phyloP scores from a whole-genome alignment of 257 asterid genomes.

The Petunia secreta region DNA sequence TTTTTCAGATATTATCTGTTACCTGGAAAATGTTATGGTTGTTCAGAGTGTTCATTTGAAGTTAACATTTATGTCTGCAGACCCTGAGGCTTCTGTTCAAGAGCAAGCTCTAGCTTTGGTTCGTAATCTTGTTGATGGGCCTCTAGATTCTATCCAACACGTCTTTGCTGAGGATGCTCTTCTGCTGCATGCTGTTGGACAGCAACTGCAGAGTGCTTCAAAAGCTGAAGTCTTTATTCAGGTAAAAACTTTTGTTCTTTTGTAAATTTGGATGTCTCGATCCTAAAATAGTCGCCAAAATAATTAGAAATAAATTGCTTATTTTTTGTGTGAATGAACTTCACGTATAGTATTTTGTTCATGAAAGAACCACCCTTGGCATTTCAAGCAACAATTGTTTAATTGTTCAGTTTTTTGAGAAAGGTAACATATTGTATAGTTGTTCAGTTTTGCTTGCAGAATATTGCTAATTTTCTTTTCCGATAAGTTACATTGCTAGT shows the following conservation, averaged over 20 bases:
- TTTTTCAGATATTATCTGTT: constrained; percentile 22
- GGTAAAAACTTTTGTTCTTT: constrained; percentile 43
- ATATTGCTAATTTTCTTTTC: not conserved
- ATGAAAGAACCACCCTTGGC: constrained; percentile 13
- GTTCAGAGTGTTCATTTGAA: constrained; percentile 21
- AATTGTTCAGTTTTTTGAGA: not conserved
- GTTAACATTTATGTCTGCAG: constrained; percentile 44
- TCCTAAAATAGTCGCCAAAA: not conserved
- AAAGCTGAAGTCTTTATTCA: constrained; percentile 76
- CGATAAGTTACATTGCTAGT: not conserved
- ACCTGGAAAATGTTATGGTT: constrained; percentile 15
- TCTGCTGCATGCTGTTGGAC: constrained; percentile 74
- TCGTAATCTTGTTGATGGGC: constrained; percentile 84
- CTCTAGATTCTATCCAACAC: constrained; percentile 56
- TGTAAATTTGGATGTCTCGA: constrained; percentile 8
- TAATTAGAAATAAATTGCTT: constrained; percentile 23
- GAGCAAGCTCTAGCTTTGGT: constrained; percentile 83
- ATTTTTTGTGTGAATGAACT: not conserved
- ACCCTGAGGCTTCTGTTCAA: constrained; percentile 83
- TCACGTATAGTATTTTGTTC: not conserved
- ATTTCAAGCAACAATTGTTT: constrained; percentile 17
- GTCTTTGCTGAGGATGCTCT: constrained; percentile 66
- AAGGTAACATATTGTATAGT: not conserved
- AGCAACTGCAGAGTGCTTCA: constrained; percentile 59
- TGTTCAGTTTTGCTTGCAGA: not conserved